These are phyloP conservation scores for Aspergillus ostianus DNA, from an alignment of 495 filamentous ascomycete genomes.

Conservation along the genomic window DNA sequence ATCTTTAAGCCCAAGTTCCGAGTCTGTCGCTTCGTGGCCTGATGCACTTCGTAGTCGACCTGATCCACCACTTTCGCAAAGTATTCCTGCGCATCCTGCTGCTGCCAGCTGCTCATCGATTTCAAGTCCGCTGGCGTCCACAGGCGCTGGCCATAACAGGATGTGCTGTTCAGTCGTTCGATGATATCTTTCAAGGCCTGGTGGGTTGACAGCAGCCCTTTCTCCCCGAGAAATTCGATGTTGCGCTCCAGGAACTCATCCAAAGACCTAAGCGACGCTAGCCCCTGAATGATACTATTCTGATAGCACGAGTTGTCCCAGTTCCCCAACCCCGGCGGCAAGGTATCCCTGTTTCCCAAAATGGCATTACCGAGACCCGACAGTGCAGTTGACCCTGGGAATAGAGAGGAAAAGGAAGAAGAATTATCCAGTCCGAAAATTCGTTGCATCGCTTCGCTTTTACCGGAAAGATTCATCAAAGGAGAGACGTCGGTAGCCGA, in stretches of 20 bases:
- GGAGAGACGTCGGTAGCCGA: slow-evolving; percentile 18
- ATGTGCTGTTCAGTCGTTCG: slow-evolving; percentile 60
- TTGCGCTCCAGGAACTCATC: slow-evolving; percentile 48
- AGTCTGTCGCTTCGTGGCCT: slow-evolving; percentile 43
- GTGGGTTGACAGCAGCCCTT: slow-evolving; percentile 44
- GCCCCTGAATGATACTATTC: slow-evolving; percentile 88
- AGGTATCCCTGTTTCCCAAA: slow-evolving; percentile 36
- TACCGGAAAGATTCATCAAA: slow-evolving; percentile 38
- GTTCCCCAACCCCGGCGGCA: slow-evolving; percentile 81
- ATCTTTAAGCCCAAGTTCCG: slow-evolving; percentile 44
- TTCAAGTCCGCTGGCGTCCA: slow-evolving; percentile 79
- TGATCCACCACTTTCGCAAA: slow-evolving; percentile 86
- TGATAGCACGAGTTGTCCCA: slow-evolving; percentile 96
- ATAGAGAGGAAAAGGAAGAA: slow-evolving; percentile 46
- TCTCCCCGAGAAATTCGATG: slow-evolving; percentile 40
- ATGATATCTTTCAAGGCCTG: slow-evolving; percentile 64
- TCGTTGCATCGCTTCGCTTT: slow-evolving; percentile 66
- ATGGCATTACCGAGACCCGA: slow-evolving; percentile 42
- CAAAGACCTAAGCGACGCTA: slow-evolving; percentile 72
- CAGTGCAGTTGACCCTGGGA: slow-evolving; percentile 43
- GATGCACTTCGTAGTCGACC: slow-evolving; percentile 72
- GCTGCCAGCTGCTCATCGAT: slow-evolving; percentile 88
- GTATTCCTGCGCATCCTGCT: slow-evolving; percentile 98
- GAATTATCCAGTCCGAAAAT: slow-evolving; percentile 63
- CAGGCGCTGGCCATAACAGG: slow-evolving; percentile 66